Conservation (phyloP, 192 early-diverging fungal species). For the Geranomyces michiganensis region DNA sequence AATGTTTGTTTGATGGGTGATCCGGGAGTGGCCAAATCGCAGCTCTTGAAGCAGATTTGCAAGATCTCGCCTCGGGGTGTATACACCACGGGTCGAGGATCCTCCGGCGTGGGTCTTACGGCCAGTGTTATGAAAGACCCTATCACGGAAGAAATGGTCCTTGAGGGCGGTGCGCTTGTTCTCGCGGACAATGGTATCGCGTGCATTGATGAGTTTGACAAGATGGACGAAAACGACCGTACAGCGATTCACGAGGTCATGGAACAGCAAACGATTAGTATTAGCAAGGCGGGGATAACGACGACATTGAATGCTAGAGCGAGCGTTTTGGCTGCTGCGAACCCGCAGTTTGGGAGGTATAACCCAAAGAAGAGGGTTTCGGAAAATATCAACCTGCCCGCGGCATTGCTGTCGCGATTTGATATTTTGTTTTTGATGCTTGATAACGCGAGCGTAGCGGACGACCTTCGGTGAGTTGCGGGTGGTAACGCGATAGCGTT, state of each 20-base stretch:
- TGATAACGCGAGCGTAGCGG: constrained; percentile 78
- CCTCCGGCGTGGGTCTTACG: constrained; percentile 94
- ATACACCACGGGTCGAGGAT: constrained; percentile 95
- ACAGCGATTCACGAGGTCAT: constrained; percentile 99
- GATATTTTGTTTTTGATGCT: constrained; percentile 91
- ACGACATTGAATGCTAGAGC: constrained; percentile 95
- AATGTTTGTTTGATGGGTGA: constrained; percentile 99
- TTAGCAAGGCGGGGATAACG: constrained; percentile 97
- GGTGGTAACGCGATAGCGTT: too few species aligned
- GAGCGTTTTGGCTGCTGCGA: constrained; percentile 94
- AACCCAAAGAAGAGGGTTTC: constrained; percentile 63
- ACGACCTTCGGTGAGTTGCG: constrained; percentile 58
- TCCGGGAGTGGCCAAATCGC: constrained; percentile 97
- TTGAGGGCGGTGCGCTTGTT: constrained; percentile 97
- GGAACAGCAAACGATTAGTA: constrained; percentile 99
- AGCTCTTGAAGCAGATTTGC: constrained; percentile 91
- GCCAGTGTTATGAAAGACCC: constrained; percentile 93
- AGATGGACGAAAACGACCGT: constrained; percentile 96
- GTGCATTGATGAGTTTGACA: constrained; percentile 99
- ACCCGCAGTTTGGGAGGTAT: constrained; percentile 95
- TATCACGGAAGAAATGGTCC: constrained; percentile 91
- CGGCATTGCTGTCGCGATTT: constrained; percentile 90
- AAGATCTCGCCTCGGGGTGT: constrained; percentile 94
- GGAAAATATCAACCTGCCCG: constrained; percentile 97
- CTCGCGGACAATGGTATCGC: constrained; percentile 97